Evolutionary conservation across 192 early-diverging fungal genomes (phyloP).

Genomic region (Spizellomyces punctatus): DNA sequence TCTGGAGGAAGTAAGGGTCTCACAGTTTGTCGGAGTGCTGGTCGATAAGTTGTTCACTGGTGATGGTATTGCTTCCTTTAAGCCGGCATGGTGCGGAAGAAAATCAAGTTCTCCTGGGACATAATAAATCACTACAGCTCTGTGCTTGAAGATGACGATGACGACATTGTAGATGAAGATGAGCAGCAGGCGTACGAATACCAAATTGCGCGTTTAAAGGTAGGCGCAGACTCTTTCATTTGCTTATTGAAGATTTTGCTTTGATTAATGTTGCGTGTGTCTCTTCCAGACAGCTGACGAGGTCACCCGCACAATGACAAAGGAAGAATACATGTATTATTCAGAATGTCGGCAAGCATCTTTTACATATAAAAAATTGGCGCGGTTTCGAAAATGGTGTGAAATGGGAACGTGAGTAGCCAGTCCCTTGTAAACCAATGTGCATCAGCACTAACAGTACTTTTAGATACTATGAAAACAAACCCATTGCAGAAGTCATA

Average conservation of each 20-base stretch:
- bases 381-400: constrained; percentile 95
- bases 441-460: neutral
- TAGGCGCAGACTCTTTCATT: constrained; percentile 19
- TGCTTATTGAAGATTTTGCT: neutral
- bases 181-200: constrained; percentile 85
- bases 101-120: constrained; percentile 94
- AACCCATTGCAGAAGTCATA: constrained; percentile 91
- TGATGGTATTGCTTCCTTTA: neutral
- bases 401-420: constrained; percentile 71
- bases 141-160: constrained; percentile 73
- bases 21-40: constrained; percentile 13
- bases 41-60: neutral
- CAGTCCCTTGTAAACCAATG: neutral
- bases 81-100: constrained; percentile 36
- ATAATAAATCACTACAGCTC: constrained; percentile 78
- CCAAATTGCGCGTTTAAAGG: constrained; percentile 76
- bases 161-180: constrained; percentile 87
- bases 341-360: constrained; percentile 98
- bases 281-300: constrained; percentile 78
- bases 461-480: constrained; percentile 79
- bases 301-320: constrained; percentile 89
- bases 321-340: constrained; percentile 99
- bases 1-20: constrained; percentile 20
- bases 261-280: neutral
- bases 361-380: constrained; percentile 92